Base-by-base conservation (phyloP, 176 grass and related monocot genomes). In the Typha latifolia region DNA sequence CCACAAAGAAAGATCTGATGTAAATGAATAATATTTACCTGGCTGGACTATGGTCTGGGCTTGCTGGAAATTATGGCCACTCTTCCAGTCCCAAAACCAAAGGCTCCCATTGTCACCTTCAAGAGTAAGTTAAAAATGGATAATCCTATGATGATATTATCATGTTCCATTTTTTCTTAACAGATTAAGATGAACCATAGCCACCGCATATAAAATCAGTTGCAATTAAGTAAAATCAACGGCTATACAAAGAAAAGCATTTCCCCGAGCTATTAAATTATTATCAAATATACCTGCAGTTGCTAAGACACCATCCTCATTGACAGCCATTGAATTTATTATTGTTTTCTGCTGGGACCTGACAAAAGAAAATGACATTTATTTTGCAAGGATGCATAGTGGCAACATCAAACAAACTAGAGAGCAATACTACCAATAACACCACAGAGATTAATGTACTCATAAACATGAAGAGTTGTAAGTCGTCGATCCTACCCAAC, bases 51-150 rank as follows among this genome's bases (percentile, higher is more conserved):
- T 99, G 49, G 95, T 99, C 77, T 99, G 89, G 3, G 78, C 81
- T 78, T 93, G 95, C 72, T 99, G 86, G 51, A 93, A 99, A 81
- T 99, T 99, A 70, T 99, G 81, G n/a, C 95, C 95, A 20, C 95
- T 99, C 74, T 99, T 99, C 95, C 95, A 99, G 80, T 99, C 95
- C 95, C 95, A 99, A 75, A 99, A 99, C 95, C 95, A 93, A 63
- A 99, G 49, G 79, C 95, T 99, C 74, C 95, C 95, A 83, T 99
- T 99, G 69, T 99, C 95, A 73, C 94, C 92, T 96, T 72, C 68
- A 78, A 63, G 78, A 63, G 51, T 32, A 22, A 34, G 15, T 26
- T 71, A 6, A 0, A n/a, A 48, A 32, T 65, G 11, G 13, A 20
- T 69, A 32, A 47, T 65, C 34, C 52, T 56, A 56, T 18, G 2